Evolutionary conservation across 2,329 filamentous ascomycete genomes (phyloP).

Genomic region (Pseudohalonectria lignicola): DNA sequence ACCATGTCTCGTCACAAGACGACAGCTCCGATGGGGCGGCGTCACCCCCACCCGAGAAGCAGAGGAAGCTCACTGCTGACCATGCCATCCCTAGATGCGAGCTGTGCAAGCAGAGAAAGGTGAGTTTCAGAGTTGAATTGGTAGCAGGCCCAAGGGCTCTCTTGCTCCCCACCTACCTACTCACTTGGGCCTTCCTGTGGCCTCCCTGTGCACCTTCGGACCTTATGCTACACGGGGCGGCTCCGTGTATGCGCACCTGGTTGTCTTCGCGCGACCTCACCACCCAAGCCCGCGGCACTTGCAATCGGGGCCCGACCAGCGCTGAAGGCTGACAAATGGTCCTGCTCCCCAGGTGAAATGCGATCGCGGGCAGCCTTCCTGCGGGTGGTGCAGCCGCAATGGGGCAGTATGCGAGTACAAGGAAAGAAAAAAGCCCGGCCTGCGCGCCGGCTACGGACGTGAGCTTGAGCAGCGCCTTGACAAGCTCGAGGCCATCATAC

Average conservation of each 20-base stretch:
- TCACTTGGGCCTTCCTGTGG: no score
- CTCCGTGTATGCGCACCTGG: no score
- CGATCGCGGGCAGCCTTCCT: slow-evolving; percentile 63
- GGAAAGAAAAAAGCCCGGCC: slow-evolving; percentile 55
- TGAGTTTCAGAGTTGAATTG: no score
- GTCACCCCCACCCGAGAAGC: slow-evolving; percentile 7
- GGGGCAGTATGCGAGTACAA: slow-evolving; percentile 55
- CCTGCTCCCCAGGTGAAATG: slow-evolving; percentile 65
- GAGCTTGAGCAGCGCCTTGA: slow-evolving; percentile 65
- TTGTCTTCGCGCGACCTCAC: no score
- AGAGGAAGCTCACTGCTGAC: slow-evolving; percentile 17
- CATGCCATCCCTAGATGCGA: slow-evolving; percentile 46
- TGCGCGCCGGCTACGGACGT: slow-evolving; percentile 58
- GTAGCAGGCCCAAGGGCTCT: no score
- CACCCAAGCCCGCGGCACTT: no score
- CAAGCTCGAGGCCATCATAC: slow-evolving; percentile 54
- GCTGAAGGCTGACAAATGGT: no score
- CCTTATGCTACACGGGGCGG: no score
- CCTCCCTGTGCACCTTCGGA: no score
- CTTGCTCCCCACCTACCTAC: no score
- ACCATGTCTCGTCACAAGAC: slow-evolving; percentile 6
- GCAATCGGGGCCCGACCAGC: no score
- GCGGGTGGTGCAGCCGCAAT: slow-evolving; percentile 57
- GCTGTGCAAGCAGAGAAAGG: slow-evolving; percentile 72
- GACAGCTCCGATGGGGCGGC: slow-evolving; percentile 3